phyloP scores from a whole-genome alignment of 129 eudicot genomes.

The Lonicera japonica region DNA sequence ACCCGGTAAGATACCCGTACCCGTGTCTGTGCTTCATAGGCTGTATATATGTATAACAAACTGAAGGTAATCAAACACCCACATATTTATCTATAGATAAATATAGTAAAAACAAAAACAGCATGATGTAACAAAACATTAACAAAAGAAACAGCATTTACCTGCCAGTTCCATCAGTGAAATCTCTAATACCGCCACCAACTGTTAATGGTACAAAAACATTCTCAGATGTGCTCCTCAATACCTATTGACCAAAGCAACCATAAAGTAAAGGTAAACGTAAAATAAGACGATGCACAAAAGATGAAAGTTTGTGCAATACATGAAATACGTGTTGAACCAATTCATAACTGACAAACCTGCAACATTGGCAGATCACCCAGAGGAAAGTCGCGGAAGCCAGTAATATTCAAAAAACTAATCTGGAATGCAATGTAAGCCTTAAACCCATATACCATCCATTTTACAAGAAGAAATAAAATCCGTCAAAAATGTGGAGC shows the following conservation, averaged over 20 bases:
- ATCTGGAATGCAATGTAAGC: constrained; percentile 41
- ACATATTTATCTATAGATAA: neutral
- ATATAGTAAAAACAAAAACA: neutral
- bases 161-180: constrained; percentile 97
- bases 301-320: neutral
- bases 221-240: constrained; percentile 79
- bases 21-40: too few relatives aligned
- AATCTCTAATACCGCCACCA: constrained; percentile 98
- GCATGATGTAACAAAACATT: neutral
- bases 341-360: constrained; percentile 33
- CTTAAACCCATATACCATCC: neutral
- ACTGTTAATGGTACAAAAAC: constrained; percentile 96
- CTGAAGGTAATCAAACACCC: neutral
- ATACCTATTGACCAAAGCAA: constrained; percentile 38
- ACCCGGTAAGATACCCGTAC: too few relatives aligned
- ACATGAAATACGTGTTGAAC: neutral
- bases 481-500: constrained; percentile 1
- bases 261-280: neutral
- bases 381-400: constrained; percentile 96
- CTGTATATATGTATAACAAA: too few relatives aligned
- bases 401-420: constrained; percentile 88
- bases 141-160: constrained; percentile 15
- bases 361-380: constrained; percentile 96
- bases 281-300: neutral
- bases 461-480: neutral